Evolutionary conservation across 441 rosid genomes (phyloP).

Genomic region (Sinapis alba): DNA sequence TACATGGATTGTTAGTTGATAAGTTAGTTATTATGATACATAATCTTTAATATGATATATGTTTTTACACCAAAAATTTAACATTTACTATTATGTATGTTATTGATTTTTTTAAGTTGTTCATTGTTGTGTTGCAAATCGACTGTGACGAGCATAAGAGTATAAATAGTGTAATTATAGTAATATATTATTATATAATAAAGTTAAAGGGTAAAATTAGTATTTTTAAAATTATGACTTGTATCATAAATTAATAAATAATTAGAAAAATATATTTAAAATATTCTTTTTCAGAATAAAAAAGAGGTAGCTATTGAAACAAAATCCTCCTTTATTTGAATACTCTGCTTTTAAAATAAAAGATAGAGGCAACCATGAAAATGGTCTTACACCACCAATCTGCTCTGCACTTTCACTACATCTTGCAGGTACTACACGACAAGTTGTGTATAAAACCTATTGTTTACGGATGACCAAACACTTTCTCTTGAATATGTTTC

Average conservation of each 20-base stretch:
- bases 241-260: too few relatives aligned
- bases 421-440: neutral
- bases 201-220: too few relatives aligned
- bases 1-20: neutral
- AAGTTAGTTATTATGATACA: neutral
- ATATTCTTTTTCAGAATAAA: too few relatives aligned
- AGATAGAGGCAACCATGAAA: too few relatives aligned
- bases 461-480: slow-evolving; percentile 68
- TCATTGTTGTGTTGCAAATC: neutral
- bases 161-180: too few relatives aligned
- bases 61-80: neutral
- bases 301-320: too few relatives aligned
- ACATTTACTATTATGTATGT: neutral
- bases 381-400: too few relatives aligned
- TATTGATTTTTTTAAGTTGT: neutral
- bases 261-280: too few relatives aligned
- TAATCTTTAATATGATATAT: neutral
- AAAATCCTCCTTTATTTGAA: too few relatives aligned
- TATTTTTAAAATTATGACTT: too few relatives aligned
- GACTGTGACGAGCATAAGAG: neutral
- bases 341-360: too few relatives aligned
- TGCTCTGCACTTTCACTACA: neutral
- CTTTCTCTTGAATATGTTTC: slow-evolving; percentile 42
- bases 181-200: too few relatives aligned
- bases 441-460: neutral